A percentile compares a stretch with the other conserved stretches of the same genome.
These are phyloP conservation scores for Fistulifera pelliculosa DNA, from an alignment of 108 stramenopile genomes.

Conservation along the genomic window DNA sequence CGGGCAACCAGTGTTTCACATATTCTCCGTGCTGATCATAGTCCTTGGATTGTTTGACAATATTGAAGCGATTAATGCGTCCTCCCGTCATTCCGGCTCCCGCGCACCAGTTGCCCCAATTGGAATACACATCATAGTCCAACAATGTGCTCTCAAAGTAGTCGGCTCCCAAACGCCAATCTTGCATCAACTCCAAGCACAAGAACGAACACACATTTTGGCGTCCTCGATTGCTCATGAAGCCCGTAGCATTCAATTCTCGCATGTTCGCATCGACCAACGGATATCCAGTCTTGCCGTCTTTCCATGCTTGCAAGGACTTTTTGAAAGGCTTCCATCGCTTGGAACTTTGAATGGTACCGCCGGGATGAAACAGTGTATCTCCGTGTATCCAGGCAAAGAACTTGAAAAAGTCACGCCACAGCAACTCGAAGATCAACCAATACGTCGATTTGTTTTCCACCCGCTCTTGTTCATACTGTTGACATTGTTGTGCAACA, in stretches of 20 bases:
- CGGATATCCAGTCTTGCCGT: constrained; percentile 86
- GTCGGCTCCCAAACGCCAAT: constrained; percentile 94
- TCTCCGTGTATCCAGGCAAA: constrained; percentile 84
- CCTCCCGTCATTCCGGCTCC: constrained; percentile 92
- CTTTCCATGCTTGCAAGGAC: constrained; percentile 60
- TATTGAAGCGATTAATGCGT: constrained; percentile 87
- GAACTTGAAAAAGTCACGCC: constrained; percentile 96
- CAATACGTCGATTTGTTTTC: constrained; percentile 95
- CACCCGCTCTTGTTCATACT: constrained; percentile 82
- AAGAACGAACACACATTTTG: constrained; percentile 95
- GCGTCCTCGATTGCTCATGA: constrained; percentile 96
- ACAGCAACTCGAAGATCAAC: constrained; percentile 93
- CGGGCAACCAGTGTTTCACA: constrained; percentile 92
- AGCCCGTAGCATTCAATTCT: constrained; percentile 90
- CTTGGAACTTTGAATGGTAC: constrained; percentile 56
- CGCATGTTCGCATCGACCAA: constrained; percentile 98
- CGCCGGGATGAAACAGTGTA: constrained; percentile 69
- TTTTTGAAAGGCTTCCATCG: constrained; percentile 52
- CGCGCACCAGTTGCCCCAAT: constrained; percentile 93
- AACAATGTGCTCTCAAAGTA: constrained; percentile 87
- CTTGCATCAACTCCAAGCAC: constrained; percentile 85
- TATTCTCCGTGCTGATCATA: constrained; percentile 94
- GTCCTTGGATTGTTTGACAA: constrained; percentile 91
- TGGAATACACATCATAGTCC: constrained; percentile 92
- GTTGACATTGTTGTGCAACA: constrained; percentile 64